phyloP scores from a whole-genome alignment of 78 protist genomes.

The Dictyostelium firmibasis region DNA sequence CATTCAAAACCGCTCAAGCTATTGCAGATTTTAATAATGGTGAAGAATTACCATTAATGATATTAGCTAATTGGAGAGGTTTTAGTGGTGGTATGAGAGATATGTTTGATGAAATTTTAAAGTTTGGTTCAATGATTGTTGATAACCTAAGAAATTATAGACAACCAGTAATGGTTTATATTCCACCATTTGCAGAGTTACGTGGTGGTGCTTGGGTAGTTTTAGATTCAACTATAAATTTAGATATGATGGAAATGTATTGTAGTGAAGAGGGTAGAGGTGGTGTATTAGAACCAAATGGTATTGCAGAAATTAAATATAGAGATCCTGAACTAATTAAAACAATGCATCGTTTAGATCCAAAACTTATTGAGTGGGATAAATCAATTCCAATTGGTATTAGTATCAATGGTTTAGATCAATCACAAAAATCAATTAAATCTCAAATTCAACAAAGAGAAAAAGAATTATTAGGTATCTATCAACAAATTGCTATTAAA shows the following conservation, averaged over 20 bases:
- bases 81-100: slow-evolving; percentile 97
- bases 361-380: slow-evolving; percentile 35
- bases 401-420: slow-evolving; percentile 6
- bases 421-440: background rate
- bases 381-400: background rate
- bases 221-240: slow-evolving; percentile 95
- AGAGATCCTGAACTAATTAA: slow-evolving; percentile 84
- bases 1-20: slow-evolving; percentile 98
- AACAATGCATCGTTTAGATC: slow-evolving; percentile 91
- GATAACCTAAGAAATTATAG: slow-evolving; percentile 91
- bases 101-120: slow-evolving; percentile 98
- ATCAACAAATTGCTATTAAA: slow-evolving; percentile 91
- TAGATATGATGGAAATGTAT: slow-evolving; percentile 96
- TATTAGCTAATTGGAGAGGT: slow-evolving; percentile 99
- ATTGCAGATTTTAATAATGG: slow-evolving; percentile 93
- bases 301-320: slow-evolving; percentile 92
- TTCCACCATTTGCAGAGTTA: slow-evolving; percentile 96
- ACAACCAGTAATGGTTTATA: slow-evolving; percentile 95
- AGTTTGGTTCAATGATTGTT: slow-evolving; percentile 98
- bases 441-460: slow-evolving; percentile 45
- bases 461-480: slow-evolving; percentile 87
- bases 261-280: slow-evolving; percentile 91
- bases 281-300: slow-evolving; percentile 97
- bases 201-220: slow-evolving; percentile 99
- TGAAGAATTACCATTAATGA: slow-evolving; percentile 93